Evolutionary conservation across 2,329 filamentous ascomycete genomes (phyloP), one percentile per base, ranked within the genome.

Genomic region (Ceratocystis papillata): DNA sequence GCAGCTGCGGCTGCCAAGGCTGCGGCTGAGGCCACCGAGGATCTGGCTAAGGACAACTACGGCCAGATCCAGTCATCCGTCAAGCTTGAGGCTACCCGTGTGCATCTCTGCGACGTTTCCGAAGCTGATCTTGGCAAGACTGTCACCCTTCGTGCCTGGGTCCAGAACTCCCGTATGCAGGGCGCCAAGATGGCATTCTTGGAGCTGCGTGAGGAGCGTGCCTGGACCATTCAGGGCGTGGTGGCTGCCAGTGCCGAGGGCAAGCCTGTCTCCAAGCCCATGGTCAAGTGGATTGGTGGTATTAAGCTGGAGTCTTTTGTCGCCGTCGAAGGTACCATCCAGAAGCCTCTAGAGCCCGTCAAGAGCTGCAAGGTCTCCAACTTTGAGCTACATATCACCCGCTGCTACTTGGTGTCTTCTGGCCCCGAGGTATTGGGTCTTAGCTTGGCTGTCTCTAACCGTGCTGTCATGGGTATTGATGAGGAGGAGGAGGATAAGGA

Each of bases 111-210:
- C 66, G 78, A 81, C 63, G 77, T 95, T n/a, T 76, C 79, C 64
- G 84, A 90, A 62, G 78, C 81, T 64, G 78, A 87, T 74, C 76
- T 86, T 57, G 87, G 85, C 71, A 85, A 89, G 77, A 83, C 84
- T 37, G 82, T 96, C 70, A 86, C 85, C 57, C 81, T 96, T 72
- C 83, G 90, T 46, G 90, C 85, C 37, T 90, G 89, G 79, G 82
- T 96, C 48, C 89, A 96, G 75, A 96, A 96, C 78, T 85, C 88
- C 41, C 85, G 93, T 70, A 86, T 88, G 71, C 93, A 97, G 78
- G 87, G 88, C 68, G 90, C 91, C 70, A 96, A 96, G 80, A 87
- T 96, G 79, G 88, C 86, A 53, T 96, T 96, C 78, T 77, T 96
- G 72, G 90, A 94, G 78, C 81, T 97, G 71, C 83, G 90, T 69